These are phyloP conservation scores for Peronosclerospora sorghi DNA, from an alignment of 352 stramenopile species.

Conservation along the genomic window DNA sequence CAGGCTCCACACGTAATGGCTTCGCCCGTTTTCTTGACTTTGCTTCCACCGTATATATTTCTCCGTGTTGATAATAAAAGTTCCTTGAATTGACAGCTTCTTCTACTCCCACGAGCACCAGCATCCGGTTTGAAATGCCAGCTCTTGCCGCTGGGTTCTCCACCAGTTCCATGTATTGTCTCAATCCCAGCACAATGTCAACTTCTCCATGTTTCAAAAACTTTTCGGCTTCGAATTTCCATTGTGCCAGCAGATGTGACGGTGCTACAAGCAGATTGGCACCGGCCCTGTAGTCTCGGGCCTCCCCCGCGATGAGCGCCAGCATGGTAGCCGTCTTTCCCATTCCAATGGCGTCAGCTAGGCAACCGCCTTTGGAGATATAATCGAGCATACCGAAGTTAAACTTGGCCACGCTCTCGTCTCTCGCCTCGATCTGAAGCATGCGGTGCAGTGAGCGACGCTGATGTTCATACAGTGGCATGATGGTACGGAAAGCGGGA, in stretches of 20 bases:
- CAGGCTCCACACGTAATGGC: slow-evolving; percentile 32
- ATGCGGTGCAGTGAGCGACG: slow-evolving; percentile 77
- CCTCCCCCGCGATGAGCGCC: slow-evolving; percentile 55
- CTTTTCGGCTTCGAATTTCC: slow-evolving; percentile 70
- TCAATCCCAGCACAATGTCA: slow-evolving; percentile 57
- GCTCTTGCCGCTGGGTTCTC: slow-evolving; percentile 14
- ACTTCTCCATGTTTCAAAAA: slow-evolving; percentile 57
- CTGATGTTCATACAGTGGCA: slow-evolving; percentile 73
- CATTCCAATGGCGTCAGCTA: slow-evolving; percentile 76
- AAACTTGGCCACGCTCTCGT: slow-evolving; percentile 49
- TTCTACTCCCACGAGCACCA: slow-evolving; percentile 72
- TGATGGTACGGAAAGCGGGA: slow-evolving; percentile 24
- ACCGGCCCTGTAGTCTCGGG: slow-evolving; percentile 29
- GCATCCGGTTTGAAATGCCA: slow-evolving; percentile 60
- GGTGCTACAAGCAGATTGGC: slow-evolving; percentile 68
- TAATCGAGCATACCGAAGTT: slow-evolving; percentile 73
- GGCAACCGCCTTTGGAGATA: slow-evolving; percentile 52
- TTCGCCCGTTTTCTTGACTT: slow-evolving; percentile 18
- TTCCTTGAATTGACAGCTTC: slow-evolving; percentile 52
- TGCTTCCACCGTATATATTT: slow-evolving; percentile 42
- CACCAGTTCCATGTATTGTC: slow-evolving; percentile 38
- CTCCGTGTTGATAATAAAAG: slow-evolving; percentile 48
- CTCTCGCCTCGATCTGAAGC: slow-evolving; percentile 65
- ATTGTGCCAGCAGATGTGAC: slow-evolving; percentile 71
- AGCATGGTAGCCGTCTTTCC: slow-evolving; percentile 80